Base-by-base conservation (phyloP, 2,329 filamentous ascomycete species). In the Phaeosphaeria sp. region DNA sequence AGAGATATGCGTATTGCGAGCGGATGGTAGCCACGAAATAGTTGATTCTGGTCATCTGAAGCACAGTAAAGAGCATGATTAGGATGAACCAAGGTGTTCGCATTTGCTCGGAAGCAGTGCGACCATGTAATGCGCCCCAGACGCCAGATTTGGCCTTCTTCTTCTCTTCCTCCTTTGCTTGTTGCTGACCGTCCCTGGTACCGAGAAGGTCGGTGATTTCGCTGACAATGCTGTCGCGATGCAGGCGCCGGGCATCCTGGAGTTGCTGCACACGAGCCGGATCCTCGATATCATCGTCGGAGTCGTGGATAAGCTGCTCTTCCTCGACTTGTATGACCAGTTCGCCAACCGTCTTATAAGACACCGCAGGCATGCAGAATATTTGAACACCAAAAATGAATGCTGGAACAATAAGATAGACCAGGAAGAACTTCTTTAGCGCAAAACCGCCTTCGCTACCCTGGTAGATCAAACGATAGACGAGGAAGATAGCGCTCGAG, bases 11-110 rank as follows among this genome's bases (percentile, higher is more conserved):
- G 78, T 96, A 96, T 75, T 97, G 93, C 1, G 89, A 84, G 1
- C 90, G 86, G 62, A 97, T 89, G 1, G 93, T 96, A 0, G 93
- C 92, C 48, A 97, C 91, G 69, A 97, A 96, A 80, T 93, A 97
- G 79, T 97, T 97, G 82, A 97, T 96, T 10, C 81, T 85, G 62
- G 96, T 89, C 80, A 84, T 87, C 71, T 84, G 82, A 1, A 85
- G 64, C 33, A 84, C 77, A 1, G 92, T 96, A 77, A 96, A 95
- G 13, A 92, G 77, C 11, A 91, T 91, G 68, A 96, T 92, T 50
- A 96, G 83, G 18, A 92, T 81, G 75, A 95, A 97, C 92, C 92
- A 97, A 0, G 89, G 89, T 2, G 89, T 91, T 7, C 80, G 76
- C 64, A 97, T 90, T 77, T 97, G 93, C 68, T 91, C 79, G 21